These are phyloP conservation scores for Hydnomerulius pinastri DNA, from an alignment of 768 basidiomycete genomes.

Conservation along the genomic window DNA sequence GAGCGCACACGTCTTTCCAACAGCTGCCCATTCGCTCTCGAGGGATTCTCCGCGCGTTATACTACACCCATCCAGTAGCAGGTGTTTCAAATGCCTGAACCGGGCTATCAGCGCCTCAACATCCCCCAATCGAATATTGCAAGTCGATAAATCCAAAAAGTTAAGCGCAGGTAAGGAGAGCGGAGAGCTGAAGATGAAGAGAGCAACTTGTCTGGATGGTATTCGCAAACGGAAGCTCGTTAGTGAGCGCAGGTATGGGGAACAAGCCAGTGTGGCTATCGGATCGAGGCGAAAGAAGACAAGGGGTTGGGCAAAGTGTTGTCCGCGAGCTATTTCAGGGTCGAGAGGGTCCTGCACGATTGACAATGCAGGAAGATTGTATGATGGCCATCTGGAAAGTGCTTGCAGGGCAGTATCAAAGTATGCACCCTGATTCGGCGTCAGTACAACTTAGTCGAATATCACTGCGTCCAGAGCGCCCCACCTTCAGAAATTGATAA, in stretches of 20 bases:
- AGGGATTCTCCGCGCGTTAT: constrained; percentile 52
- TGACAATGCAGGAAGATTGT: constrained; percentile 48
- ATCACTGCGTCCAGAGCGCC: background rate
- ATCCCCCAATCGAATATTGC: constrained; percentile 52
- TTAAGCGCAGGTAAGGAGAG: constrained; percentile 45
- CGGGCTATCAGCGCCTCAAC: constrained; percentile 54
- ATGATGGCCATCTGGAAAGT: constrained; percentile 62
- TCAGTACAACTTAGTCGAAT: constrained; percentile 3
- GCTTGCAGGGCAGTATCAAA: constrained; percentile 72
- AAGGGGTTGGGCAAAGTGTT: constrained; percentile 79
- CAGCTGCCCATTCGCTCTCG: constrained; percentile 55
- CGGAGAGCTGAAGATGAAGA: constrained; percentile 37
- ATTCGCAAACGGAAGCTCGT: constrained; percentile 68
- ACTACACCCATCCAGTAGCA: constrained; percentile 72
- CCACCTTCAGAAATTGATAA: constrained; percentile 76
- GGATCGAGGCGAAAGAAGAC: constrained; percentile 77
- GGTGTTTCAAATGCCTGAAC: constrained; percentile 54
- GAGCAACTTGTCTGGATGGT: constrained; percentile 61
- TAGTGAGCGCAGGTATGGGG: constrained; percentile 44
- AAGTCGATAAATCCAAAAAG: constrained; percentile 79
- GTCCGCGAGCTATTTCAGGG: constrained; percentile 34
- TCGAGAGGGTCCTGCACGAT: constrained; percentile 68
- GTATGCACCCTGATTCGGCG: constrained; percentile 64
- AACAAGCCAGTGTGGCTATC: constrained; percentile 48
- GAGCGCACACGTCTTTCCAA: constrained; percentile 65